Evolutionary conservation across 768 basidiomycete genomes (phyloP).

Genomic region (Russula ochroleuca): DNA sequence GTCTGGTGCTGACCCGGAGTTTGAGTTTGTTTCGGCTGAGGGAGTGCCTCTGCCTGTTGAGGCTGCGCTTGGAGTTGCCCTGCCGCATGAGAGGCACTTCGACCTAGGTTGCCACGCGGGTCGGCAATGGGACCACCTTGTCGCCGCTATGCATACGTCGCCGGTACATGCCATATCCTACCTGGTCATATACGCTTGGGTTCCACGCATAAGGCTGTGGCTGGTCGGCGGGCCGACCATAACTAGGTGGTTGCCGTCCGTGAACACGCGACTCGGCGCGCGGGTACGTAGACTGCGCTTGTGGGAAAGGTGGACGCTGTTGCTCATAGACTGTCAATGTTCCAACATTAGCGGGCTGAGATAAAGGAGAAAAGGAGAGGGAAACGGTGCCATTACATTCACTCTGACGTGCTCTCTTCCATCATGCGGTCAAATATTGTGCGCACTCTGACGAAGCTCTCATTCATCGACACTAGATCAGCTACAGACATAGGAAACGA

Average conservation of each 20-base stretch:
- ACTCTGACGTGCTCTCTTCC: constrained; percentile 79
- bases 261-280: constrained; percentile 35
- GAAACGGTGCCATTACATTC: constrained; percentile 47
- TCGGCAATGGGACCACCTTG: constrained; percentile 29
- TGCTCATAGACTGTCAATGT: constrained; percentile 51
- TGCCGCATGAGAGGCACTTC: constrained; percentile 4
- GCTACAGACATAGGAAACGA: constrained; percentile 44
- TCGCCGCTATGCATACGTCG: constrained; percentile 32
- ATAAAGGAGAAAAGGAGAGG: constrained; percentile 18
- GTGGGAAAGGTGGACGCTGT: constrained; percentile 33
- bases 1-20: constrained; percentile 30
- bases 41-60: constrained; percentile 20
- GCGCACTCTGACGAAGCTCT: constrained; percentile 84
- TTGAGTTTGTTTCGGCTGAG: constrained; percentile 16
- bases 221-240: constrained; percentile 32
- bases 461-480: constrained; percentile 91
- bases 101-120: constrained; percentile 1
- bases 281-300: constrained; percentile 30
- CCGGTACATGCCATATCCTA: constrained; percentile 40
- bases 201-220: constrained; percentile 53
- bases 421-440: constrained; percentile 92
- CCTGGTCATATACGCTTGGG: constrained; percentile 43
- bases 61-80: constrained; percentile 7
- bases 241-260: constrained; percentile 27
- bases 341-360: constrained; percentile 11